Percentiles rank a stretch among this genome's conserved stretches.
Conservation (phyloP, 2,329 filamentous ascomycete species). For the Stylonectria norvegica region DNA sequence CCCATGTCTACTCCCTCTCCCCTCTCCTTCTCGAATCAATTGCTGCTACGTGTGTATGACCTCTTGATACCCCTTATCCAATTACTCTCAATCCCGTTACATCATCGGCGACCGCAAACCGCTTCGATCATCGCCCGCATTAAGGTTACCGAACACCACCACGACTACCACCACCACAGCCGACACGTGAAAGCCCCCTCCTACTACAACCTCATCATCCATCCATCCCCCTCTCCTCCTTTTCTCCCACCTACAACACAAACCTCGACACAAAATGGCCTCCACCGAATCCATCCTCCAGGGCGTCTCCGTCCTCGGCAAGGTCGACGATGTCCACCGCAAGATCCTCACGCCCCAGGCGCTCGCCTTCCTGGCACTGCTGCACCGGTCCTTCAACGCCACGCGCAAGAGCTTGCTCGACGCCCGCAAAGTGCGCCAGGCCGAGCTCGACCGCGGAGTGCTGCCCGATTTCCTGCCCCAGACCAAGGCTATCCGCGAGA, state of each 20-base stretch:
- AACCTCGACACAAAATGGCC: slow-evolving; percentile 51
- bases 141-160: too few relatives aligned
- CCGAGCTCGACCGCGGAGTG: slow-evolving; percentile 84
- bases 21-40: too few relatives aligned
- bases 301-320: slow-evolving; percentile 82
- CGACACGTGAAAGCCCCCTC: slow-evolving; percentile 35
- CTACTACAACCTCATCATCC: slow-evolving; percentile 11
- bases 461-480: slow-evolving; percentile 94
- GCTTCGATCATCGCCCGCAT: too few relatives aligned
- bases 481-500: slow-evolving; percentile 92
- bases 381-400: slow-evolving; percentile 91
- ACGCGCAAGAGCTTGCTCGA: slow-evolving; percentile 87
- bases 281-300: slow-evolving; percentile 74
- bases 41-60: too few relatives aligned
- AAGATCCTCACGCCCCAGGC: slow-evolving; percentile 92
- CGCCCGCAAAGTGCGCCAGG: slow-evolving; percentile 80
- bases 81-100: too few relatives aligned
- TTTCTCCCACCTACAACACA: slow-evolving; percentile 8
- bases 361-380: slow-evolving; percentile 84
- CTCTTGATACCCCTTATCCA: too few relatives aligned
- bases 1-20: too few relatives aligned
- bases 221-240: slow-evolving; percentile 5
- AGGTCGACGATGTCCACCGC: slow-evolving; percentile 71
- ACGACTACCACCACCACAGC: slow-evolving; percentile 13
- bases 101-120: too few relatives aligned